Base-by-base conservation (phyloP, 2,329 filamentous ascomycete species). In the Basipetospora sp. region DNA sequence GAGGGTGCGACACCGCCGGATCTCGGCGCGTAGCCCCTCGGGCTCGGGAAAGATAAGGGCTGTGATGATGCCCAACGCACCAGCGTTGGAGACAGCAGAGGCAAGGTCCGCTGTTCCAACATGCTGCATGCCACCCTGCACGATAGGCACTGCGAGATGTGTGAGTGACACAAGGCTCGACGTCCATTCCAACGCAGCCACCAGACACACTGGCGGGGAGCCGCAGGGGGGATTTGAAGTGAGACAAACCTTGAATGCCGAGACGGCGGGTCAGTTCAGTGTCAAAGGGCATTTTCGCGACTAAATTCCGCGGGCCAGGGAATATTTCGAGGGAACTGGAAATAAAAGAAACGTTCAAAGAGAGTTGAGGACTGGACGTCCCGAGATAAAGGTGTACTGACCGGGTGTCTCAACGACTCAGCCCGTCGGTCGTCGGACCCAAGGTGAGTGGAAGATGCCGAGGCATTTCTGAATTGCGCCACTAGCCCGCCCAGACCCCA, bases 1-100 rank as follows among this genome's bases (percentile, higher is more conserved):
- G 65, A 96, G 75, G 45, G 68, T 74, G 48, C 77, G 80, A 68
- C 84, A 93, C 62, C 74, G 78, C 45, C 74, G 79, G 61, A 98
- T 98, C 65, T 98, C 90, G 53, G 83, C 81, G 58, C 88, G 86
- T 40, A 98, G 77, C 54, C 84, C 86, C 58, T 86, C 83, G 34
- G 90, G 88, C 13, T 82, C 80, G 25, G 90, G 83, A 71, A 93
- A 92, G 38, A 92, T 96, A 52, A 96, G 77, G 34, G 80, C 83
- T 20, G 83, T 90, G 58, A 90, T 71, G 53, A 90, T 77, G 51
- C 83, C 83, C 39, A 90, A 67, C 34, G 81, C 83, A 46, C 83
- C 83, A n/a, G 82, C 80, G 58, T 85, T 84, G 53, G 74, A 80
- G 44, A 86, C 80, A 46, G 80, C 80, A 34, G 76, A 70, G 44